Conservation (phyloP, 176 grass and related monocot genomes). For the Themeda triandra region DNA sequence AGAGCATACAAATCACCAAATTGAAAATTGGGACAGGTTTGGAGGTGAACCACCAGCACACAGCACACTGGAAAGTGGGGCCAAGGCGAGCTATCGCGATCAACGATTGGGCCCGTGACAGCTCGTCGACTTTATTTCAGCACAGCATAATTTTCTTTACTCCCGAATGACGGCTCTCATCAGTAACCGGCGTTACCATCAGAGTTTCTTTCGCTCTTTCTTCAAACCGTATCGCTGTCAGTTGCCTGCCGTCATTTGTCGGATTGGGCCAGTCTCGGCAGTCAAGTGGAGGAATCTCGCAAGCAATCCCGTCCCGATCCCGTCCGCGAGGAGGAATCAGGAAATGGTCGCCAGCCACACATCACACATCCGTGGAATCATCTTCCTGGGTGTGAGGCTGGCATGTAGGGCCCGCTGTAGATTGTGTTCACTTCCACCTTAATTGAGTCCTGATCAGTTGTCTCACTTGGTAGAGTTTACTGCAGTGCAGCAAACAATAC, state of each 20-base stretch:
- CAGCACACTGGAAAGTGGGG: not conserved
- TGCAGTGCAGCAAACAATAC: not conserved
- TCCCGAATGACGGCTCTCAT: not conserved
- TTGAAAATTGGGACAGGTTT: not conserved
- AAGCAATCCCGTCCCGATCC: not conserved
- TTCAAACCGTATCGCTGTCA: not conserved
- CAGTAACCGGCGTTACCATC: not conserved
- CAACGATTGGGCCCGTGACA: constrained; percentile 14
- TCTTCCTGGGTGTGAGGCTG: not conserved
- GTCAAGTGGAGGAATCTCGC: constrained; percentile 23
- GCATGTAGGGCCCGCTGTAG: not conserved
- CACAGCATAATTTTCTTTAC: not conserved
- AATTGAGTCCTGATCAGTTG: not conserved
- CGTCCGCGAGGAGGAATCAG: not conserved
- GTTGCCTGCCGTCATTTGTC: not conserved
- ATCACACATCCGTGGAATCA: not conserved
- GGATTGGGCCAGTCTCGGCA: not conserved
- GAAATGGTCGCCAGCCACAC: not conserved
- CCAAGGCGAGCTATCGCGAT: not conserved
- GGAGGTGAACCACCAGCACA: not conserved
- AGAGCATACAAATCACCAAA: constrained; percentile 8
- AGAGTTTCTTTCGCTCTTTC: not conserved
- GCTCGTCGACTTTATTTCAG: constrained; percentile 17
- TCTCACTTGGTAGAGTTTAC: not conserved
- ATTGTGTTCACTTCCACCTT: not conserved